phyloP scores from a whole-genome alignment of 768 basidiomycete species.

The Termitomyces sp. region DNA sequence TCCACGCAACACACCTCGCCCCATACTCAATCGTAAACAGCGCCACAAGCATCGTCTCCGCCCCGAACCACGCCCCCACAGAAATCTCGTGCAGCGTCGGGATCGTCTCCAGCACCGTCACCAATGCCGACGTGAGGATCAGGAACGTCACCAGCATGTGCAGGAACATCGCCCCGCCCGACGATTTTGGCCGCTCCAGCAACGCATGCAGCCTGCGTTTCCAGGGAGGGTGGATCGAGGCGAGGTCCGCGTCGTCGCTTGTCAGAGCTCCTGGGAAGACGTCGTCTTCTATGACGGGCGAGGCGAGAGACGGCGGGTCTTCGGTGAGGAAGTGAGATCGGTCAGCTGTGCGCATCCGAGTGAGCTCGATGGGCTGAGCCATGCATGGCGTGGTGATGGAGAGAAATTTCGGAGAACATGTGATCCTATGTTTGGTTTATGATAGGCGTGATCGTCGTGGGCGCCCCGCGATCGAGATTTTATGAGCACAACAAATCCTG shows the following conservation, averaged over 20 bases:
- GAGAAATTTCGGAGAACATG: no score
- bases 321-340: conserved; percentile 42
- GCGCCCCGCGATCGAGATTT: no score
- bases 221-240: conserved; percentile 48
- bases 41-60: conserved; percentile 81
- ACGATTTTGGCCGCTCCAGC: conserved; percentile 79
- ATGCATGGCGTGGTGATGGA: conserved; percentile 8
- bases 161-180: conserved; percentile 69
- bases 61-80: conserved; percentile 76
- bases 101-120: conserved; percentile 79
- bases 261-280: conserved; percentile 34
- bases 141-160: conserved; percentile 69
- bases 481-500: no score
- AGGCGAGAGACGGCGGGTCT: conserved; percentile 26
- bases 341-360: conserved; percentile 24
- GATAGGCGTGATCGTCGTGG: no score
- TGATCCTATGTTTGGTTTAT: no score
- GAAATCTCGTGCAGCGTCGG: conserved; percentile 71
- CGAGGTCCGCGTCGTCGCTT: conserved; percentile 32
- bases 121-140: conserved; percentile 70
- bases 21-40: conserved; percentile 87
- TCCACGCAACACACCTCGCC: conserved; percentile 74
- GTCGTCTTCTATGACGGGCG: conserved; percentile 35
- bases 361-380: conserved; percentile 25
- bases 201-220: conserved; percentile 65